These are phyloP conservation scores for Alternaria dauci DNA, from an alignment of 2,329 filamentous ascomycete genomes.

Conservation along the genomic window DNA sequence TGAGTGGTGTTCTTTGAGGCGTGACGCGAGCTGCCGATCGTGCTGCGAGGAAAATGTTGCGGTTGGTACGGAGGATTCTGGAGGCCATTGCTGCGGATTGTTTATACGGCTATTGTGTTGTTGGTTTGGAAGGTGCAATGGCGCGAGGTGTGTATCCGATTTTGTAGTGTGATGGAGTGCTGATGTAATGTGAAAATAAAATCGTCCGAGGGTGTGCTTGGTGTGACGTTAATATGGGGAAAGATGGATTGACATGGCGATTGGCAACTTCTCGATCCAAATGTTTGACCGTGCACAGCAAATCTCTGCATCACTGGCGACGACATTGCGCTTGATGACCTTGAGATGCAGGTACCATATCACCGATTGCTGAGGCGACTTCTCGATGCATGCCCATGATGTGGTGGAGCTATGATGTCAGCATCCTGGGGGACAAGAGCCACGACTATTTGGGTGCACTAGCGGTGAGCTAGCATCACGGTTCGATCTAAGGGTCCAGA, in stretches of 20 bases:
- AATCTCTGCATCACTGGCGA: constrained; percentile 15
- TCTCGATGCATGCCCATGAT: constrained; percentile 11
- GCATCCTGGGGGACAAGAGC: constrained; percentile 8
- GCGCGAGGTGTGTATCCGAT: not conserved
- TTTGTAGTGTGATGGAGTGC: constrained; percentile 8
- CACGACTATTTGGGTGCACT: constrained; percentile 3
- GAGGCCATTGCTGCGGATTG: constrained; percentile 12
- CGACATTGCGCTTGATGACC: constrained; percentile 9
- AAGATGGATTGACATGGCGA: constrained; percentile 1
- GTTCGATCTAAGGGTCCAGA: constrained; percentile 1
- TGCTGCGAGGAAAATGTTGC: constrained; percentile 7
- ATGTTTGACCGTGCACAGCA: constrained; percentile 3
- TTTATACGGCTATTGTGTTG: not conserved
- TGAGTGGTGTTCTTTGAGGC: not conserved
- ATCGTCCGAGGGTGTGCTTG: not conserved
- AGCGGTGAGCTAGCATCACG: constrained; percentile 1
- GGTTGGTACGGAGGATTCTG: constrained; percentile 12
- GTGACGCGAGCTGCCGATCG: not conserved
- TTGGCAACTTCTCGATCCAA: constrained; percentile 1
- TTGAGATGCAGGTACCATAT: constrained; percentile 16
- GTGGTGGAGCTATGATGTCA: constrained; percentile 22
- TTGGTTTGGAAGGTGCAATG: not conserved
- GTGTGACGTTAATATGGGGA: constrained; percentile 15
- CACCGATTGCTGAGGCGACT: constrained; percentile 15
- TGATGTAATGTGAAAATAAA: constrained; percentile 14